Percentiles rank a stretch among this genome's conserved stretches.
phyloP scores from a whole-genome alignment of 306 rosid species.

The Lablab purpureus region DNA sequence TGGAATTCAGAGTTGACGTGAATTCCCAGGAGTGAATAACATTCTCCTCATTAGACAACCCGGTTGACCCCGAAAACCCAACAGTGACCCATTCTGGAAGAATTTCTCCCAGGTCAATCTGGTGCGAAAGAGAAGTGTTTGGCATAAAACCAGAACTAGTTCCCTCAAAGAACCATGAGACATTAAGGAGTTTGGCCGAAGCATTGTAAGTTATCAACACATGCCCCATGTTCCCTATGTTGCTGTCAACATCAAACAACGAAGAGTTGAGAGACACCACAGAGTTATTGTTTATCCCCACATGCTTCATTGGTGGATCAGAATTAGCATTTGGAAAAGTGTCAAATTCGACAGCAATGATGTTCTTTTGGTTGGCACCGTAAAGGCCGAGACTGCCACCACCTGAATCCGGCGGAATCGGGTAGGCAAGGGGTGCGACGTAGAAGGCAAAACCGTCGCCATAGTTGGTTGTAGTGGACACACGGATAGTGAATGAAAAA shows the following conservation, averaged over 20 bases:
- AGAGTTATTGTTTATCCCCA: slow-evolving; percentile 46
- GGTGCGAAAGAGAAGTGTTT: not conserved
- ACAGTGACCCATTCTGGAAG: slow-evolving; percentile 44
- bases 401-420: slow-evolving; percentile 33
- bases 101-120: slow-evolving; percentile 39
- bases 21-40: slow-evolving; percentile 55
- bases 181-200: slow-evolving; percentile 17
- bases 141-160: not conserved
- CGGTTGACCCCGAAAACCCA: slow-evolving; percentile 54
- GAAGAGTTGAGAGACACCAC: slow-evolving; percentile 5
- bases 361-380: not conserved
- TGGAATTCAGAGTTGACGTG: slow-evolving; percentile 43
- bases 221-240: slow-evolving; percentile 16
- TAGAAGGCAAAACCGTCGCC: slow-evolving; percentile 49
- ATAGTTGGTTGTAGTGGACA: not conserved
- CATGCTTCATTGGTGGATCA: slow-evolving; percentile 40
- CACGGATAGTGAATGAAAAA: slow-evolving; percentile 34
- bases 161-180: slow-evolving; percentile 29
- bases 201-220: slow-evolving; percentile 37
- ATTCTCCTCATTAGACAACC: slow-evolving; percentile 17
- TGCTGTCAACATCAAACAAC: slow-evolving; percentile 26
- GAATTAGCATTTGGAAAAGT: not conserved
- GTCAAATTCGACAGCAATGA: slow-evolving; percentile 48
- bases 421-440: slow-evolving; percentile 38
- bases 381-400: slow-evolving; percentile 39